Base-by-base conservation (phyloP, 805 yeast species). In the Candida palmyrensis region DNA sequence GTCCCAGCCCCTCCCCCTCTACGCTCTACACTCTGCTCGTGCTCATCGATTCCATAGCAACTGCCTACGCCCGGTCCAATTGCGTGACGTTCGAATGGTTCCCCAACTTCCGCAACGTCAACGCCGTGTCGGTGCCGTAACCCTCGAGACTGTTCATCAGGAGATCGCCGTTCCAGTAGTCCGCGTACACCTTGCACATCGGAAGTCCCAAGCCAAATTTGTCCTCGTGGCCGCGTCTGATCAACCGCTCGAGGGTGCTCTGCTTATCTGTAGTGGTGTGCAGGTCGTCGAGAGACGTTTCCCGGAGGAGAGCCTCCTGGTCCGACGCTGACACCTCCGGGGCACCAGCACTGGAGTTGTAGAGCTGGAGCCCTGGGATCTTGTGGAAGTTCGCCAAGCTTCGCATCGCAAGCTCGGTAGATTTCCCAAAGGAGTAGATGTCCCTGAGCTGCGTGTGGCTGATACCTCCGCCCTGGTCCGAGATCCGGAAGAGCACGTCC, bases 131-230 rank as follows among this genome's bases (percentile, higher is more conserved):
- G 23, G 92, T 78, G 2, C 98, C 98, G 46, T 82, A 86, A 2
- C 96, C 97, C 39, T 87, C 90, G 32, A 90, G 62, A 0, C 94
- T 81, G 45, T 80, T 80, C 71, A 90, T 75, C 38, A 79, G 80
- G 32, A 90, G 57, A 32, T 82, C 84, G 5, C 97, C 97, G 46
- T 89, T 92, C 97, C 97, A 90, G 57, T 90, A 90, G 47, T 90
- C 97, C 0, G 95, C 86, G 51, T 90, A 90, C 0, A 89, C 86
- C 45, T 85, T 80, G 48, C 96, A 83, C 82, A 90, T 79, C 0
- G 97, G 96, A 39, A 90, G 63, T 1, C 97, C 96, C 38, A 90
- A 71, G 0, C 97, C 97, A 18, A 90, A 59, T 33, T 82, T 83
- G 46, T 73, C 73, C 38, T 82, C 73, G 18, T 83, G 78, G 1